These are phyloP conservation scores for Hevea brasiliensis DNA, from an alignment of 345 rosid species.

Conservation along the genomic window DNA sequence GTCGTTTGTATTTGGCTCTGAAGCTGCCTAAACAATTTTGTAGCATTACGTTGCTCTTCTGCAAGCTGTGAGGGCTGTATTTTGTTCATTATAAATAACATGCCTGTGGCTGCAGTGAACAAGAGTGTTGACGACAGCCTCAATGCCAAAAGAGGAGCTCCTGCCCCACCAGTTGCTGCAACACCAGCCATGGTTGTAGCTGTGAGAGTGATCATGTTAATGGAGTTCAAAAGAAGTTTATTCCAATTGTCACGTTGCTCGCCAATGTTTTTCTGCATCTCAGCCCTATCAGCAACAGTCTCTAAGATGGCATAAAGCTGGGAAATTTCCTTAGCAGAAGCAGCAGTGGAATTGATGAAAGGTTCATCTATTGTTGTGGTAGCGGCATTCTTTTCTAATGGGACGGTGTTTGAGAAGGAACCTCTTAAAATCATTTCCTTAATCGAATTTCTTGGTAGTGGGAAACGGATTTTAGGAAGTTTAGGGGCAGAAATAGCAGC, in stretches of 20 bases:
- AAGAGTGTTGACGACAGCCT: conserved; percentile 41
- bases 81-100: conserved; percentile 30
- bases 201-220: conserved; percentile 64
- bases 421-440: too few relatives aligned
- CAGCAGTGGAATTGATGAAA: too few relatives aligned
- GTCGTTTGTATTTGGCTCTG: conserved; percentile 21
- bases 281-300: conserved; percentile 25
- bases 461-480: too few relatives aligned
- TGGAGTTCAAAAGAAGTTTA: conserved; percentile 32
- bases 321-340: neutral
- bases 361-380: too few relatives aligned
- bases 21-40: conserved; percentile 34
- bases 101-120: conserved; percentile 34
- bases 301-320: conserved; percentile 52
- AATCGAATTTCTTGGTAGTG: too few relatives aligned
- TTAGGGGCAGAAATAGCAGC: too few relatives aligned
- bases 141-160: conserved; percentile 28
- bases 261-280: too few relatives aligned
- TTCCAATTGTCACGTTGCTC: too few relatives aligned
- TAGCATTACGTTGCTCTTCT: conserved; percentile 40
- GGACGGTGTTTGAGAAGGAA: too few relatives aligned
- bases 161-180: conserved; percentile 27
- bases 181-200: conserved; percentile 60
- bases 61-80: conserved; percentile 47
- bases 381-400: too few relatives aligned